A percentile compares a stretch with the other conserved stretches of the same genome.
Evolutionary conservation across 768 basidiomycete species (phyloP).

Genomic region (Tylopilus sp.): DNA sequence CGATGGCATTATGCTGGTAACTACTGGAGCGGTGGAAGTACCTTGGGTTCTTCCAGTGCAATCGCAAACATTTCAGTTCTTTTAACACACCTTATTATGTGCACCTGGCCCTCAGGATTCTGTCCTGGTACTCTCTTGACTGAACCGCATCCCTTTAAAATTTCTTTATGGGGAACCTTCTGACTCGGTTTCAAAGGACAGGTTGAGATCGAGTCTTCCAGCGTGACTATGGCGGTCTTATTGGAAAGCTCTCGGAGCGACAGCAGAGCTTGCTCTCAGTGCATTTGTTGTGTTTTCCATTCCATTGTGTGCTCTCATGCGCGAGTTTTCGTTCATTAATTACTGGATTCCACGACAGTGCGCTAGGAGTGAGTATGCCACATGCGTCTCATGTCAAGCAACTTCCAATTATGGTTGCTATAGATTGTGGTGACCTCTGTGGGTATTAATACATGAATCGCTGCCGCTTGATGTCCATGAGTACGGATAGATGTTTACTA

Average conservation of each 20-base stretch:
- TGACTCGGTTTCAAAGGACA: too few relatives aligned
- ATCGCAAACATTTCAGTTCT: too few relatives aligned
- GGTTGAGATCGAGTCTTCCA: constrained; percentile 37
- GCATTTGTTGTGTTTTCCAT: constrained; percentile 48
- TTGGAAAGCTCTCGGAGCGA: constrained; percentile 55
- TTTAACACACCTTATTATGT: too few relatives aligned
- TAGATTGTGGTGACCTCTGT: constrained; percentile 31
- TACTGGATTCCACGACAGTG: constrained; percentile 20
- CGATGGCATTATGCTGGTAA: too few relatives aligned
- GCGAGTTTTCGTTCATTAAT: neutral
- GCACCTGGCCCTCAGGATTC: too few relatives aligned
- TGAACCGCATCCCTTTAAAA: too few relatives aligned
- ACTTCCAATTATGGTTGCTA: neutral
- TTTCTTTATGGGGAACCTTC: too few relatives aligned
- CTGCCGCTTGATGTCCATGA: neutral
- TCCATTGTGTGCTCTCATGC: neutral
- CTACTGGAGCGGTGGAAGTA: too few relatives aligned
- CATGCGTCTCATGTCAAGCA: neutral
- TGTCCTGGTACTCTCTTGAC: too few relatives aligned
- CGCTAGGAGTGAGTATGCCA: constrained; percentile 28
- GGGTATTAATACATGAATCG: neutral
- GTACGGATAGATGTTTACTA: constrained; percentile 41
- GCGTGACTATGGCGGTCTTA: constrained; percentile 52
- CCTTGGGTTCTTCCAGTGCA: too few relatives aligned
- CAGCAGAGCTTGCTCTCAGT: constrained; percentile 49